Evolutionary conservation across 23 red algal genomes (phyloP).

Genomic region (Agarophyton chilense): DNA sequence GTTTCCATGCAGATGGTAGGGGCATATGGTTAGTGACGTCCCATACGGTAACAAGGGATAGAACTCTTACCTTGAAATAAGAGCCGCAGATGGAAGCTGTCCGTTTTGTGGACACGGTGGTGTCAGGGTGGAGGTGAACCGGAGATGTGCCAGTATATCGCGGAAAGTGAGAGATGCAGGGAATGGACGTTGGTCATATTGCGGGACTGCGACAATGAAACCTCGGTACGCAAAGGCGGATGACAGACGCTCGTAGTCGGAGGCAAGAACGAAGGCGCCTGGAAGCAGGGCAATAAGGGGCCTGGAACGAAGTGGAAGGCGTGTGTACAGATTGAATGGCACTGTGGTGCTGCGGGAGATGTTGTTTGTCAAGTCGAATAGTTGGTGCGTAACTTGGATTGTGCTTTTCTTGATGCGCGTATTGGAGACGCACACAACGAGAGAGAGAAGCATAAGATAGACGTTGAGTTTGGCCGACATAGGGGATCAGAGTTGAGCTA

Average conservation of each 20-base stretch:
- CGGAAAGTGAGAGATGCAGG: not conserved
- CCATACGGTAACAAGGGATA: not conserved
- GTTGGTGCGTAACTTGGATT: not conserved
- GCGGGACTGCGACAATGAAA: constrained; percentile 9
- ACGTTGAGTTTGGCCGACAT: not conserved
- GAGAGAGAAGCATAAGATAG: not conserved
- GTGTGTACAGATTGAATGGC: not conserved
- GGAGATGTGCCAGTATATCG: not conserved
- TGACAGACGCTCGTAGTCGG: not conserved
- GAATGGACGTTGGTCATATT: constrained; percentile 8
- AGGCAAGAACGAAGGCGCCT: not conserved
- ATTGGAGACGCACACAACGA: not conserved
- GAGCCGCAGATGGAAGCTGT: not conserved
- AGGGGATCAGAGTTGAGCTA: too few relatives aligned
- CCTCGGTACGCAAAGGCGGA: not conserved
- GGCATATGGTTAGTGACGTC: not conserved
- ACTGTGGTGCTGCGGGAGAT: not conserved
- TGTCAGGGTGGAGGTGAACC: not conserved
- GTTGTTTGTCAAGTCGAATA: not conserved
- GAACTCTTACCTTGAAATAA: constrained; percentile 14
- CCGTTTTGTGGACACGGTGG: constrained; percentile 9
- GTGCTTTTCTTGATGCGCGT: not conserved
- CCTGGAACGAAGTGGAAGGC: not conserved
- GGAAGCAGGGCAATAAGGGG: not conserved
- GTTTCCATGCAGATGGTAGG: not conserved